Conservation (phyloP, 2,329 filamentous ascomycete genomes). For the Cyphellophora europaea region DNA sequence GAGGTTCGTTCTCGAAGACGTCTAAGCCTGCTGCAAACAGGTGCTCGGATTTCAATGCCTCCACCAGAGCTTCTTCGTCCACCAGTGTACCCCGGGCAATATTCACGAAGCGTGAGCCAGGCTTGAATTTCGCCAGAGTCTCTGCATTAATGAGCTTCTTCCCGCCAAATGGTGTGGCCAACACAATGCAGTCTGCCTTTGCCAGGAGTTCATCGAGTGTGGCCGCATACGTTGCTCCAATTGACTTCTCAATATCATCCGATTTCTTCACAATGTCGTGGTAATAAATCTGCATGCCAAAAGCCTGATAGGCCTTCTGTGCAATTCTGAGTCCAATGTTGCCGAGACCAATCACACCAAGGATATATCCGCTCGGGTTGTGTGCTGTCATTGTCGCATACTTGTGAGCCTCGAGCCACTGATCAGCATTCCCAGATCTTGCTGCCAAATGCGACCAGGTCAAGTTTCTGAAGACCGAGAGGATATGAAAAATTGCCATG, state of each 20-base stretch:
- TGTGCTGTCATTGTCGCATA: constrained; percentile 50
- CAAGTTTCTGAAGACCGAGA: no score
- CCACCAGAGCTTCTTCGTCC: constrained; percentile 41
- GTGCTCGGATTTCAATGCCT: constrained; percentile 37
- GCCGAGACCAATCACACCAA: constrained; percentile 63
- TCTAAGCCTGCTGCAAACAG: constrained; percentile 42
- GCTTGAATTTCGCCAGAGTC: constrained; percentile 37
- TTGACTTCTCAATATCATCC: constrained; percentile 26
- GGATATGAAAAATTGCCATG: no score
- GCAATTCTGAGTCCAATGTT: constrained; percentile 57
- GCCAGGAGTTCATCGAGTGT: constrained; percentile 34
- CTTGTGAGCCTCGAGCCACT: constrained; percentile 48
- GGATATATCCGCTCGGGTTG: constrained; percentile 51
- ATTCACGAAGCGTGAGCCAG: constrained; percentile 41
- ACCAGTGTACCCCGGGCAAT: constrained; percentile 44
- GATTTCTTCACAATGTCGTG: constrained; percentile 27
- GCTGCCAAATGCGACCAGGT: no score
- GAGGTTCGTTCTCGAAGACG: constrained; percentile 46
- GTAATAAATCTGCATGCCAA: constrained; percentile 52
- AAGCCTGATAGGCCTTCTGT: constrained; percentile 43
- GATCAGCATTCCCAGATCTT: constrained; percentile 30
- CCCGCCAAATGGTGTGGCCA: constrained; percentile 36
- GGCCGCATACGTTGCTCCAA: constrained; percentile 33
- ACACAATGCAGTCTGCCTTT: constrained; percentile 35
- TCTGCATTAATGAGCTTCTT: constrained; percentile 32